phyloP scores from a whole-genome alignment of 2,329 filamentous ascomycete species.

The Monilinia aucupariae region DNA sequence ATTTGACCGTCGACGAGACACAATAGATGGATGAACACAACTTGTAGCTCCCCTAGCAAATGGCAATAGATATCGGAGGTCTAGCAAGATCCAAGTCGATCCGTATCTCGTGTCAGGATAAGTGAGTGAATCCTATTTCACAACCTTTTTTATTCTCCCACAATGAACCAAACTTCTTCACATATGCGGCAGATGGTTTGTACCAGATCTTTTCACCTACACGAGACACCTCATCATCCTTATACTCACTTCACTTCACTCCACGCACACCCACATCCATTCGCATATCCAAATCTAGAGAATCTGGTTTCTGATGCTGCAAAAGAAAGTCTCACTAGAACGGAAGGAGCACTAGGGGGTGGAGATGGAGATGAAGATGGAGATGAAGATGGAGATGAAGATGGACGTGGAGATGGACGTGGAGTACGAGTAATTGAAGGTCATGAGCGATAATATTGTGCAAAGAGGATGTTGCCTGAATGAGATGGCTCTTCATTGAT shows the following conservation, averaged over 20 bases:
- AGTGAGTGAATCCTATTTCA: background rate
- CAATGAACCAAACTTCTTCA: background rate
- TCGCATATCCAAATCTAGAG: background rate
- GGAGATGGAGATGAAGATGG: too few relatives aligned
- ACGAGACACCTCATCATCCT: background rate
- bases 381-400: too few relatives aligned
- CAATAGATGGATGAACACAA: background rate
- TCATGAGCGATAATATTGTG: background rate
- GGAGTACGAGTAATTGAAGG: background rate
- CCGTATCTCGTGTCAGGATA: background rate
- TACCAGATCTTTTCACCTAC: too few relatives aligned
- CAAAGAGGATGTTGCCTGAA: slow-evolving; percentile 3
- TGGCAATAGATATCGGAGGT: background rate
- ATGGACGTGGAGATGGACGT: too few relatives aligned
- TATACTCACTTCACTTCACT: too few relatives aligned
- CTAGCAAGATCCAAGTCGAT: background rate
- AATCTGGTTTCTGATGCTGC: background rate
- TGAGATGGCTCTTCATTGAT: background rate
- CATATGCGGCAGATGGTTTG: too few relatives aligned
- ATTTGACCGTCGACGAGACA: background rate
- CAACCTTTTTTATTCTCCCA: too few relatives aligned
- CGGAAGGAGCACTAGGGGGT: too few relatives aligned
- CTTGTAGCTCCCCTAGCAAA: background rate
- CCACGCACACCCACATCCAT: background rate
- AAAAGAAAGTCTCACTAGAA: background rate